Base-by-base conservation (phyloP, 257 asterid species). In the Striga asiatica region DNA sequence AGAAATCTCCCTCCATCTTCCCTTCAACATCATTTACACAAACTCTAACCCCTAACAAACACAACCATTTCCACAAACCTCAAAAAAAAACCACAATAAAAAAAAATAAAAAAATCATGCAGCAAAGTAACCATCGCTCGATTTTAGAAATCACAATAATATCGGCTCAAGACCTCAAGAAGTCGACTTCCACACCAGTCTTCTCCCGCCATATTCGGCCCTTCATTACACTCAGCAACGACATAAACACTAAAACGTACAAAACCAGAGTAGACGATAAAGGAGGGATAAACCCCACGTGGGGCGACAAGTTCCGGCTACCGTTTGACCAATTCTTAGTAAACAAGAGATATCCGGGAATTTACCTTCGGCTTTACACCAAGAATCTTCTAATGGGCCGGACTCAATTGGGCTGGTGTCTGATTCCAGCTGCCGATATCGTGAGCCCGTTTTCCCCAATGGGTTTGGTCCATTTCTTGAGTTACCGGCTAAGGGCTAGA, bases 331-430 rank as follows among this genome's bases (percentile, higher is more conserved):
- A 64, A 7, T 29, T 19, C 22, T 65, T 71, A 27, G 60, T 77
- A 59, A 25, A 50, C 57, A 69, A 58, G 22, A 51, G 59, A 24
- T 64, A 61, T 28, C 55, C 68, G 2, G 43, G 78, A 9, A 51
- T 78, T 56, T 69, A 71, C 62, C 64, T 78, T 3, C 76, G 56
- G 8, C 54, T 78, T 9, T 70, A 66, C 61, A 71, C 77, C 28
- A 78, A 71, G 19, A 48, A 37, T 61, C 34, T 74, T 19, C 18
- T 78, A 1, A 11, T 41, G 68, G 77, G 84, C 6, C 8, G 24
- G 56, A 71, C 54, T 64, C 73, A 46, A 10, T 64, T 78, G 0
- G 84, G 84, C n/a, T 74, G 84, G 84, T 78, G 84, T 52, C 56
- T 34, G 39, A 69, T 78, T 60, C 79, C 77, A 13, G 75, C 76